Base-by-base conservation (phyloP, 176 grass and related monocot genomes). In the Metroxylon sagu region DNA sequence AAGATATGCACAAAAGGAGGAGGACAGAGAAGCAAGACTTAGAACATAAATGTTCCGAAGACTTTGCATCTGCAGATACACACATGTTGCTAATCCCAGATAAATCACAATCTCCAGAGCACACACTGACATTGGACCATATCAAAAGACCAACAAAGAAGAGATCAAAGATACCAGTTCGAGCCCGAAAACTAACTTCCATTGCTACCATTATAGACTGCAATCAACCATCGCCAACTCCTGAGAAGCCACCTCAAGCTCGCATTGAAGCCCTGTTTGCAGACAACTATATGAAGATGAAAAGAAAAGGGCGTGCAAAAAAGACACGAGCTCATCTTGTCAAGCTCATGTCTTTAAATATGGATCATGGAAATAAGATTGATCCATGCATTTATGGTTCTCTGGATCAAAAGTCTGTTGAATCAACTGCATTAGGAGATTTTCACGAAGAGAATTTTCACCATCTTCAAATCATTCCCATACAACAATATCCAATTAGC, bases 291-390 rank as follows among this genome's bases (percentile, higher is more conserved):
- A 60, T 74, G 53, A 85, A 66, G 74, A 76, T 82, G 65, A 70
- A 70, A 35, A 90, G 71, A 19, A 79, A 77, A 59, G 85, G 79
- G 59, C 78, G 82, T 29, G 76, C 87, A 58, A 54, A 64, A 69
- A 82, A 70, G 64, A 54, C 49, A 64, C 56, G 25, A 14, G 18
- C 50, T 2, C 49, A 78, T 25, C 49, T 31, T 74, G 7, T 48
- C 27, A 71, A 57, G 59, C 57, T 50, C 54, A 73, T 70, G 54
- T 57, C 66, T 15, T 61, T 35, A 61, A 76, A 54, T 61, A 25
- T 19, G 29, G 76, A 76, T 50, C 50, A 48, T 19, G 43, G 62
- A 54, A 59, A 73, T 14, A 69, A 21, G 26, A 4, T 68, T 51
- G 35, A 39, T 6, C 35, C 8, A 10, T 6, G 8, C 35, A 39